Base-by-base conservation (phyloP, 2,329 filamentous ascomycete species). In the Scedosporium boydii region DNA sequence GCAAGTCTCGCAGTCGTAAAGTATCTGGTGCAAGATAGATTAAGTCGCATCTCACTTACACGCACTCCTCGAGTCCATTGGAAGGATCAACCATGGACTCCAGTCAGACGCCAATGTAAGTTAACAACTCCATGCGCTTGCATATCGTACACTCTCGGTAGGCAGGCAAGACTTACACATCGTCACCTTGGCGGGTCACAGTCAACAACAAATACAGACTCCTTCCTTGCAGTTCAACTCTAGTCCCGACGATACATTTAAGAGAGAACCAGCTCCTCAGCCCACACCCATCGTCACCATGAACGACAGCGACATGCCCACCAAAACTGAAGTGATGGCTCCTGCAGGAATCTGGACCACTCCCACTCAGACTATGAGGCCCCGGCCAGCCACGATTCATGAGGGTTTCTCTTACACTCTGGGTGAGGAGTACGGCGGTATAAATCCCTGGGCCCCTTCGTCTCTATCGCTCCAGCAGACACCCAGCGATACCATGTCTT, bases 401-500 rank as follows among this genome's bases (percentile, higher is more conserved):
- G 83, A 85, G 69, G 82, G 80, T 60, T 85, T 86, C 69, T 82
- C 82, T 18, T 87, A 83, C 72, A 83, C 80, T 68, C 74, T 83
- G 65, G 77, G 77, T 42, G 82, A 84, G 65, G 78, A 82, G 55
- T 83, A 78, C 65, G 76, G 77, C 56, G 75, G 78, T 4, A 70
- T 86, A 56, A 76, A 81, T 16, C 78, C 81, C 2, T 87, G 84
- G 84, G 83, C 85, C 67, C 77, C 82, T 26, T 80, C 81, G 44
- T 78, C 76, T 4, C 71, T 85, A 66, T 78, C 80, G 9, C 74
- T 83, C 68, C 79, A 81, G 65, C 74, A 76, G 64, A 79, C 77
- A 0, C 76, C 80, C 16, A 81, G 75, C 67, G 81, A 84, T 63
- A 77, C 76, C 55, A 77, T 82, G 71, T 79, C 79, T 14, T 74